Evolutionary conservation across 306 rosid species (phyloP), one percentile per base, ranked within the genome.

Genomic region (Quercus agrifolia): DNA sequence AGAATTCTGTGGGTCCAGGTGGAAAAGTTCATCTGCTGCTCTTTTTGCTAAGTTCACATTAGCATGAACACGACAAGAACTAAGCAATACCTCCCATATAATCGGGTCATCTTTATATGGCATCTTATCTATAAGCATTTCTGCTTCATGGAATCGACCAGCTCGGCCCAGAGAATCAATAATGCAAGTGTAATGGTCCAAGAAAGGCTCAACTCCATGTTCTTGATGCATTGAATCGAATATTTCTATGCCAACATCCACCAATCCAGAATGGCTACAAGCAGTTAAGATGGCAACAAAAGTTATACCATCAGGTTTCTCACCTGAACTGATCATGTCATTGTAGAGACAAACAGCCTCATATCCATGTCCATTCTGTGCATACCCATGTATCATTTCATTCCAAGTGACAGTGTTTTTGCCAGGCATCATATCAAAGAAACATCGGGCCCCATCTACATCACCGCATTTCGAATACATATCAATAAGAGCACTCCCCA

Each of bases 71-170:
- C 97, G 87, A 70, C 96, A 90, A 71, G 93, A 89, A 76, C 96
- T 92, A 41, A 92, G 89, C 77, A 92, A 91, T 73, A 92, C 93
- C 76, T 92, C 92, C 97, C 97, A 92, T n/a, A 92, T 81, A 71
- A 92, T 76, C 15, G 97, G 87, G 78, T 90, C 97, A 79, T 90
- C 90, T 78, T 89, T 86, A 81, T 82, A 85, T 17, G 96, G 91
- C 90, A 86, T 88, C 31, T 80, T 80, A 55, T 90, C 91, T 56
- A 92, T 64, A 76, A 92, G 81, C 46, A 69, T 80, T 80, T 92
- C 96, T 58, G 81, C 93, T 86, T 88, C 97, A 20, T 82, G 68
- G 74, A 92, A 92, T 70, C 87, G 86, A 62, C 91, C 92, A 5
- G 92, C 96, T 78, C 97, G 88, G 6, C 95, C 82, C 17, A 92